These are phyloP conservation scores for Cladosporium sphaerospermum DNA, from an alignment of 2,329 filamentous ascomycete species.

Conservation along the genomic window DNA sequence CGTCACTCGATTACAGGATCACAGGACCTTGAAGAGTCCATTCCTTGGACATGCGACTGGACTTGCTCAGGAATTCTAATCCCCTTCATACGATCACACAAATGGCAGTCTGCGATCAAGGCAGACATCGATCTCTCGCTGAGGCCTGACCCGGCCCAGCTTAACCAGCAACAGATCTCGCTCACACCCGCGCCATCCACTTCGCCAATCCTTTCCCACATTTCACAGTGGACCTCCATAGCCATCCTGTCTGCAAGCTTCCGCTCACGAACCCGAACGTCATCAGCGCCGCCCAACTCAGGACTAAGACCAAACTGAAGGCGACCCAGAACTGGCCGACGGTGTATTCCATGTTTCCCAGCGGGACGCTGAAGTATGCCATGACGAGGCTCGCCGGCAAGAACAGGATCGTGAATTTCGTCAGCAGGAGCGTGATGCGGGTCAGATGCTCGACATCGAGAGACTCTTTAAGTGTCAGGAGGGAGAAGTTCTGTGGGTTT, in stretches of 20 bases:
- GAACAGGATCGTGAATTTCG: slow-evolving; percentile 70
- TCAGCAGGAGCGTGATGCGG: slow-evolving; percentile 63
- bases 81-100: too few relatives aligned
- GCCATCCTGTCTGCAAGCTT: slow-evolving; percentile 41
- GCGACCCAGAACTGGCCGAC: slow-evolving; percentile 60
- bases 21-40: too few relatives aligned
- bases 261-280: slow-evolving; percentile 53
- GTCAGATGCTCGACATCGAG: slow-evolving; percentile 66
- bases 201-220: slow-evolving; percentile 12
- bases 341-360: slow-evolving; percentile 56
- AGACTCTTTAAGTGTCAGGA: slow-evolving; percentile 70
- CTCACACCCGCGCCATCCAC: slow-evolving; percentile 7
- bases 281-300: slow-evolving; percentile 55
- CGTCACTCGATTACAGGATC: too few relatives aligned
- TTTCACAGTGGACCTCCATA: slow-evolving; percentile 11
- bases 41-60: too few relatives aligned
- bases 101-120: too few relatives aligned
- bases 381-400: slow-evolving; percentile 70
- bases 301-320: slow-evolving; percentile 57
- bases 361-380: slow-evolving; percentile 64
- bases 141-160: too few relatives aligned
- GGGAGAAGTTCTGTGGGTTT: slow-evolving; percentile 62
- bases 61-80: too few relatives aligned
- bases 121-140: too few relatives aligned
- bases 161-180: too few relatives aligned